phyloP scores from a whole-genome alignment of 2,329 filamentous ascomycete species.

The Monosporascus cannonballus region DNA sequence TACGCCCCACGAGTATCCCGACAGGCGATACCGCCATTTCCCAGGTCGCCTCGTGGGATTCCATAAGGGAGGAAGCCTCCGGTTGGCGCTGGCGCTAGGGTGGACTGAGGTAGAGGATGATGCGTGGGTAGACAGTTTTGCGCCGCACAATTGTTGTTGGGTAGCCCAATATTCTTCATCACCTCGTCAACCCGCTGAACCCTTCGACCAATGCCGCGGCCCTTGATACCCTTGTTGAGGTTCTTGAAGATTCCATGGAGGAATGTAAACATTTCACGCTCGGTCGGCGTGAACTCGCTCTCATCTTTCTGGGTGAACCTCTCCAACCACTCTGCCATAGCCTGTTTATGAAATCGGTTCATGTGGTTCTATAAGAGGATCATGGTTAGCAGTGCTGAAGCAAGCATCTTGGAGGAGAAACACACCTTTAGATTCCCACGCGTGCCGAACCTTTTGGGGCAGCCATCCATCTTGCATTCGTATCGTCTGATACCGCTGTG shows the following conservation, averaged over 20 bases:
- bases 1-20: constrained; percentile 30
- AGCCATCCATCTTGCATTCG: constrained; percentile 74
- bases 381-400: neutral
- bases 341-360: constrained; percentile 84
- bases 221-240: constrained; percentile 97
- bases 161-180: constrained; percentile 21
- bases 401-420: neutral
- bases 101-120: constrained; percentile 22
- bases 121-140: constrained; percentile 19
- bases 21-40: constrained; percentile 5
- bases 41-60: constrained; percentile 10
- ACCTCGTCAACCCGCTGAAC: constrained; percentile 35
- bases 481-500: constrained; percentile 75
- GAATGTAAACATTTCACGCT: constrained; percentile 77
- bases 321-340: constrained; percentile 61
- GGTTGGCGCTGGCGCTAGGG: constrained; percentile 5
- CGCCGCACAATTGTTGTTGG: constrained; percentile 5
- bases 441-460: constrained; percentile 83
- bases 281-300: constrained; percentile 58
- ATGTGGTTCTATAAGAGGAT: constrained; percentile 51
- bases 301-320: constrained; percentile 63
- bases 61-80: constrained; percentile 8
- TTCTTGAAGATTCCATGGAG: constrained; percentile 91
- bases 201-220: constrained; percentile 77
- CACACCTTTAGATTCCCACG: constrained; percentile 84